These are phyloP conservation scores for Diaporthe sp. DNA, from an alignment of 2,329 filamentous ascomycete species.

Conservation along the genomic window DNA sequence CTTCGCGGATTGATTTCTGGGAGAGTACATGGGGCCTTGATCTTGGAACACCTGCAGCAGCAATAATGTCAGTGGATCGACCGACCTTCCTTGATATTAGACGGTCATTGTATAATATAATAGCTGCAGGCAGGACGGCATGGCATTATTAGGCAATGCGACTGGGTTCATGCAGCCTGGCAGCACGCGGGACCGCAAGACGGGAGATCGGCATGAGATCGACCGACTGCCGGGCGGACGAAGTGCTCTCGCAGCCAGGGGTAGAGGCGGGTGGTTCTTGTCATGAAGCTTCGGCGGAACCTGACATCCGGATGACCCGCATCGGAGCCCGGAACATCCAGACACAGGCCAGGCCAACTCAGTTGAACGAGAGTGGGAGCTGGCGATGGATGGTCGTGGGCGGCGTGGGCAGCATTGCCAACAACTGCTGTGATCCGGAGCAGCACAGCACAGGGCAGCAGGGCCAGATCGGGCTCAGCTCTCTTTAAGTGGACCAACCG, in stretches of 20 bases:
- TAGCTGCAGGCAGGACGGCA: background rate
- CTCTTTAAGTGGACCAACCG: background rate
- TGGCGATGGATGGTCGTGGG: background rate
- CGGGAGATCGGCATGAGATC: constrained; percentile 22
- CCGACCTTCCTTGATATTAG: background rate
- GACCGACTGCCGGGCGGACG: constrained; percentile 10
- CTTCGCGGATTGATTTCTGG: constrained; percentile 47
- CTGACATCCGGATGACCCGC: constrained; percentile 10
- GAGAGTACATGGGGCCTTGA: constrained; percentile 47
- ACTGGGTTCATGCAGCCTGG: background rate
- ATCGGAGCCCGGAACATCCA: constrained; percentile 5
- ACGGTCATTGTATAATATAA: too few relatives aligned
- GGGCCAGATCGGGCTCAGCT: background rate
- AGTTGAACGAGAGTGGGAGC: background rate
- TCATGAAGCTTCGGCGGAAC: background rate
- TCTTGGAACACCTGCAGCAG: constrained; percentile 46
- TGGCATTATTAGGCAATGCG: background rate
- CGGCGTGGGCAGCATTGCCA: background rate
- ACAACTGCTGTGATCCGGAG: background rate
- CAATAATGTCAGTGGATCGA: background rate
- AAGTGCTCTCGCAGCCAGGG: background rate
- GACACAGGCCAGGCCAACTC: background rate
- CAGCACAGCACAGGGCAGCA: background rate
- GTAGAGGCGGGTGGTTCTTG: background rate
- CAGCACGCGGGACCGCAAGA: background rate